phyloP scores from a whole-genome alignment of 2,329 filamentous ascomycete species.

The Stachybotrys elegans region DNA sequence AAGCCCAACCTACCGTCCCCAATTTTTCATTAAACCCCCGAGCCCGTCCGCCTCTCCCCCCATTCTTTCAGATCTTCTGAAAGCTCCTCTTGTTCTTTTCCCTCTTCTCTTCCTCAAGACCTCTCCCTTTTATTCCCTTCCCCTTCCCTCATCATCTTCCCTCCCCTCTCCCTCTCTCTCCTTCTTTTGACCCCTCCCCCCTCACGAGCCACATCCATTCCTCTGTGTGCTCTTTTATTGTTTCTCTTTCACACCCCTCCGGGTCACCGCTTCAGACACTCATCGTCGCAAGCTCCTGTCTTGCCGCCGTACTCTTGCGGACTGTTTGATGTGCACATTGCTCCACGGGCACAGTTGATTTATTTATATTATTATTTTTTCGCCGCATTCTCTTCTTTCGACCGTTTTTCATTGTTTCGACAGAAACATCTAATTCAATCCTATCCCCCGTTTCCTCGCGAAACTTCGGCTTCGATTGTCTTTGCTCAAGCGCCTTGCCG shows the following conservation, averaged over 20 bases:
- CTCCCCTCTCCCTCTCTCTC: slow-evolving; percentile 22
- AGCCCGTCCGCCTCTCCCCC: slow-evolving; percentile 8
- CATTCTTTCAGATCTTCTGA: slow-evolving; percentile 28
- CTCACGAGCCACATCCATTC: slow-evolving; percentile 22
- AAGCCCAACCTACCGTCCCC: no score
- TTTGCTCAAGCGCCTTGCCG: slow-evolving; percentile 32
- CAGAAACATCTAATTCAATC: slow-evolving; percentile 36
- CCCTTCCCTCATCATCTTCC: slow-evolving; percentile 11
- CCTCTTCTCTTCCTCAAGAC: slow-evolving; percentile 15
- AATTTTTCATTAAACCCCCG: slow-evolving; percentile 4
- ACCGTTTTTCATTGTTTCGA: slow-evolving; percentile 33
- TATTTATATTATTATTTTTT: no score
- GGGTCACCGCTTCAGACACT: slow-evolving; percentile 17
- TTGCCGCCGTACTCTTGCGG: slow-evolving; percentile 18
- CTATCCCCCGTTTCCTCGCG: slow-evolving; percentile 19
- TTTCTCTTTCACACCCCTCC: slow-evolving; percentile 10
- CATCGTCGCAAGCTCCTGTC: slow-evolving; percentile 18
- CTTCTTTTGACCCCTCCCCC: slow-evolving; percentile 15
- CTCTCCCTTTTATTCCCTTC: slow-evolving; percentile 24
- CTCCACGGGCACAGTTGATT: slow-evolving; percentile 19
- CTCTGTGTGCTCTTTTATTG: slow-evolving; percentile 23
- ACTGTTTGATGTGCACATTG: slow-evolving; percentile 19
- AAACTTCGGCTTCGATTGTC: slow-evolving; percentile 24
- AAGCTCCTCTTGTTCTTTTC: slow-evolving; percentile 18
- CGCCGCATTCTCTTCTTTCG: slow-evolving; percentile 18